A percentile compares a stretch with the other conserved stretches of the same genome.
Conservation (phyloP, 441 rosid genomes). For the Gossypium schwendimanii region DNA sequence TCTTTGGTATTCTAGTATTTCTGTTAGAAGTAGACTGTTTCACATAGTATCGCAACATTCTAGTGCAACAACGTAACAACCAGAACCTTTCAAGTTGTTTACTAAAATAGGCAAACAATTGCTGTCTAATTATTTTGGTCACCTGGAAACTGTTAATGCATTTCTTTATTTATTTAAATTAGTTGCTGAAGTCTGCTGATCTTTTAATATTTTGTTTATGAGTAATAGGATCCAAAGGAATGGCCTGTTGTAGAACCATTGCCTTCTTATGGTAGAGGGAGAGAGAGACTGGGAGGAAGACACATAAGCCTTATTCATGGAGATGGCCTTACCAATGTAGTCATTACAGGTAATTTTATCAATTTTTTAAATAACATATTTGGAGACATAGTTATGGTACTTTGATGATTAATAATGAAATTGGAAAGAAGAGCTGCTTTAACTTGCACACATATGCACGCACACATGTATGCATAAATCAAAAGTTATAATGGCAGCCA, state of each 20-base stretch:
- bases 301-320: conserved; percentile 95
- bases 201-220: conserved; percentile 14
- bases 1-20: no score
- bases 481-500: not conserved
- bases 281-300: conserved; percentile 88
- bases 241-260: conserved; percentile 86
- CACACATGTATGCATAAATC: not conserved
- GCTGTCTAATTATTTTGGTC: no score
- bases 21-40: no score
- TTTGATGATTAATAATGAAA: not conserved
- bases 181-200: not conserved
- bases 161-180: not conserved
- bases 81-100: no score
- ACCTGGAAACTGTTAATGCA: no score
- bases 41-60: no score
- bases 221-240: conserved; percentile 52
- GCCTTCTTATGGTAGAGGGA: conserved; percentile 97
- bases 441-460: not conserved
- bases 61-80: no score
- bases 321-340: conserved; percentile 64
- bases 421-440: not conserved
- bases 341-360: conserved; percentile 51
- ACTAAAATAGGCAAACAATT: no score
- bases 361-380: not conserved
- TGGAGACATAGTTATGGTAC: not conserved